Conservation (phyloP, 495 filamentous ascomycete species). For the Penicillium daleae region DNA sequence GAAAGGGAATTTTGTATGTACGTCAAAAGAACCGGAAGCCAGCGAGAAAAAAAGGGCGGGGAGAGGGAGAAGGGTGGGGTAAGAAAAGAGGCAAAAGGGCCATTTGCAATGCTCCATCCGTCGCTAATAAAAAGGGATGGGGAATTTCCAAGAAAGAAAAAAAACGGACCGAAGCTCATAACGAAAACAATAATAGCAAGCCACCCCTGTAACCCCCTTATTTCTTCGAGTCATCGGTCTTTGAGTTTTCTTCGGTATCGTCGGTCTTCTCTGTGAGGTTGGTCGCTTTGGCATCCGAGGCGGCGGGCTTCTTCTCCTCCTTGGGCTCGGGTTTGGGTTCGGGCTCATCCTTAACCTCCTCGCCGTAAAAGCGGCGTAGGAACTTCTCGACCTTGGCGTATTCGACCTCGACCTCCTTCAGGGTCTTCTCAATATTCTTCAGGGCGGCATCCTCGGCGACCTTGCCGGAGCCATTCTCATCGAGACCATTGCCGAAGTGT, state of each 20-base stretch:
- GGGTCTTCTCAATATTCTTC: slow-evolving; percentile 66
- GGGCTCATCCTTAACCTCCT: slow-evolving; percentile 30
- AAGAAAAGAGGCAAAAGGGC: slow-evolving; percentile 16
- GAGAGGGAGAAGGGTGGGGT: background rate
- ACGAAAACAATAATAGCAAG: slow-evolving; percentile 19
- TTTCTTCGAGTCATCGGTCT: slow-evolving; percentile 26
- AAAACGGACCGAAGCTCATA: slow-evolving; percentile 7
- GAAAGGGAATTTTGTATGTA: slow-evolving; percentile 26
- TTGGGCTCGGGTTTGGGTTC: slow-evolving; percentile 2
- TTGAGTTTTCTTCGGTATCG: slow-evolving; percentile 15
- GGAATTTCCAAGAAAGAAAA: slow-evolving; percentile 4
- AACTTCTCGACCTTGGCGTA: slow-evolving; percentile 73
- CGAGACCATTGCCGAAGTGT: slow-evolving; percentile 80
- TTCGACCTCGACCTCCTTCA: slow-evolving; percentile 73
- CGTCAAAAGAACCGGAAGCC: slow-evolving; percentile 22
- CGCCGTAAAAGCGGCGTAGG: slow-evolving; percentile 73
- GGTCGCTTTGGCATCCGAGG: slow-evolving; percentile 12
- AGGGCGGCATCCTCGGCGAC: slow-evolving; percentile 67
- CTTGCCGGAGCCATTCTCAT: slow-evolving; percentile 72
- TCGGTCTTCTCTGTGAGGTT: slow-evolving; percentile 9
- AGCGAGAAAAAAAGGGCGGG: slow-evolving; percentile 1
- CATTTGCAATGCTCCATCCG: slow-evolving; percentile 39
- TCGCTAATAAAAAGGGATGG: slow-evolving; percentile 29
- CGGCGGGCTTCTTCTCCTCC: slow-evolving; percentile 12
- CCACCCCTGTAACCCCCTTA: slow-evolving; percentile 14